Evolutionary conservation across 768 basidiomycete species (phyloP), one percentile per base, ranked within the genome.

Genomic region (Mycena olivaceomarginata): DNA sequence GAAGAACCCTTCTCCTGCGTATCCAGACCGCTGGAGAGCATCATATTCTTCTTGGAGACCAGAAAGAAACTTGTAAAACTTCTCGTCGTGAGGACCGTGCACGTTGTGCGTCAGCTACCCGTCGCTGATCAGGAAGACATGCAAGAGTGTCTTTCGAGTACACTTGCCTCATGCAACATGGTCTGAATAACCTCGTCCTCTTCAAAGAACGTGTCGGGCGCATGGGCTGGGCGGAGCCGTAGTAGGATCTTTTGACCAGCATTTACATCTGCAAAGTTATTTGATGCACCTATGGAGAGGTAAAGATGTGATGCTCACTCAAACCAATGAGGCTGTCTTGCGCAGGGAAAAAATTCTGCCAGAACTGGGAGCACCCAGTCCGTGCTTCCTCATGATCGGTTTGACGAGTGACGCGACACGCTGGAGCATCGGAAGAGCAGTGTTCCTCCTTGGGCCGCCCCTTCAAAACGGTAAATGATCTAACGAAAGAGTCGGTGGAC

Each of bases 1-100:
- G 83, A 93, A 93, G 90, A 98, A 99, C 4, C 97, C 98, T 84
- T 98, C 97, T 16, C 98, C 97, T 7, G 94, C 88, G 84, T 97
- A 99, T 0, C 97, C 98, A 16, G 92, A 93, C 22, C 92, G 89
- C 79, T 93, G 92, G 8, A 98, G 89, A 4, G 89, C 92, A 53
- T 95, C 94, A 80, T 94, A 97, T 85, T 98, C 98, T 71, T 97
- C 94, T 82, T 97, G 94, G 4, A 98, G 88, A 25, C 89, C 90
- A 4, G 91, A 87, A 6, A 96, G 90, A 79, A 91, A 91, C 72
- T 94, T 93, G 87, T 96, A 95, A 80, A 97, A 95, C 67, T 90
- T 91, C 66, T 96, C 94, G 79, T 99, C 96, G 80, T 98, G 98
- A 7, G 97, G 95, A 4, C 96, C 96, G 81, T 97, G 95, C 10